Conservation (phyloP, 2,329 filamentous ascomycete genomes). For the Proliferodiscus dingleyae region DNA sequence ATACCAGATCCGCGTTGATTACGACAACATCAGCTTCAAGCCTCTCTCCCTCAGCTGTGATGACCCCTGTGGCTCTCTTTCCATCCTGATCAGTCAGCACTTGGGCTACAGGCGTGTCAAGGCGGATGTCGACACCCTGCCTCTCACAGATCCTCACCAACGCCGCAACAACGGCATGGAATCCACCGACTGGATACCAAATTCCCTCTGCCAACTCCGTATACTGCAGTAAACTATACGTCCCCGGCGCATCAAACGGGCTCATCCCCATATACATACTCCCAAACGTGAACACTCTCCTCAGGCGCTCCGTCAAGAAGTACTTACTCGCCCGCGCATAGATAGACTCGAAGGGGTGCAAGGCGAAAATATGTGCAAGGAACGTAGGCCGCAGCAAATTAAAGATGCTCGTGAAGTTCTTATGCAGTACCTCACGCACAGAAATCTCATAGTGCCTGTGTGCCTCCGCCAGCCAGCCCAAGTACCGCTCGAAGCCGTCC, state of each 20-base stretch:
- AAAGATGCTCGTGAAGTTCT: slow-evolving; percentile 59
- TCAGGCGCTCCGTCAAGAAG: slow-evolving; percentile 63
- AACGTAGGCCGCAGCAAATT: slow-evolving; percentile 56
- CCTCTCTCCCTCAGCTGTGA: slow-evolving; percentile 52
- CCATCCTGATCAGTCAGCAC: slow-evolving; percentile 51
- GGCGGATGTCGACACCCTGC: slow-evolving; percentile 56
- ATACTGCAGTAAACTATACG: slow-evolving; percentile 70
- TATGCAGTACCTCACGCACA: slow-evolving; percentile 59
- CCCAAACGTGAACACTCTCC: slow-evolving; percentile 70
- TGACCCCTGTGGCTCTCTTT: slow-evolving; percentile 52
- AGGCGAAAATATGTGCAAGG: slow-evolving; percentile 49
- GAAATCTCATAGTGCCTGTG: slow-evolving; percentile 67
- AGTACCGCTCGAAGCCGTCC: slow-evolving; percentile 65
- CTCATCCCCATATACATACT: slow-evolving; percentile 84
- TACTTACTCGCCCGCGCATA: slow-evolving; percentile 61
- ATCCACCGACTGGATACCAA: slow-evolving; percentile 69
- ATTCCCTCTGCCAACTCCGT: slow-evolving; percentile 73
- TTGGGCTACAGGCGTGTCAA: slow-evolving; percentile 52
- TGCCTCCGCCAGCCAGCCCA: slow-evolving; percentile 61
- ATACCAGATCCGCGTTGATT: slow-evolving; percentile 69
- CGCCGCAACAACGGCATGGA: slow-evolving; percentile 60
- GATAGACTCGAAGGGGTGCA: slow-evolving; percentile 69
- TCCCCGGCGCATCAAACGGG: slow-evolving; percentile 70
- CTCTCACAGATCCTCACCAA: slow-evolving; percentile 59
- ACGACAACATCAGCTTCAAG: slow-evolving; percentile 62